Percentiles rank a stretch among this genome's conserved stretches.
phyloP scores from a whole-genome alignment of 768 basidiomycete genomes.

The Atractiella rhizophila region DNA sequence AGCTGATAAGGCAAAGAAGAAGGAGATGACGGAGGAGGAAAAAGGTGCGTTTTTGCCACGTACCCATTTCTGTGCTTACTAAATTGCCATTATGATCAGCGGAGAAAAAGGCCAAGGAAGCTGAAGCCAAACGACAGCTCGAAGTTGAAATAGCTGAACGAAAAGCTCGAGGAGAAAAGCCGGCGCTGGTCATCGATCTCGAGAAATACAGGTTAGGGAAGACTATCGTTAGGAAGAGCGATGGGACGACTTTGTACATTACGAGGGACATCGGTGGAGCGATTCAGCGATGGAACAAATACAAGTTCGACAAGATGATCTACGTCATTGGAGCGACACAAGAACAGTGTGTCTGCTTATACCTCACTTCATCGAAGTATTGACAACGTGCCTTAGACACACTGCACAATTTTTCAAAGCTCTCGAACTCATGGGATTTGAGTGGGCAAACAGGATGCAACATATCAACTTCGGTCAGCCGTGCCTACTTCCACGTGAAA shows the following conservation, averaged over 20 bases:
- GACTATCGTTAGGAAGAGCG: constrained; percentile 66
- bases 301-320: constrained; percentile 76
- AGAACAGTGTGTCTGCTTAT: neutral
- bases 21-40: no score
- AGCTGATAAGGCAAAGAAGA: no score
- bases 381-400: constrained; percentile 29
- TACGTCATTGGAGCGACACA: constrained; percentile 19
- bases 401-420: constrained; percentile 82
- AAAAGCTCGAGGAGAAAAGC: constrained; percentile 40
- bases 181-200: constrained; percentile 64
- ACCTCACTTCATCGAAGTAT: no score
- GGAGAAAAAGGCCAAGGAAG: no score
- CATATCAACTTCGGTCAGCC: constrained; percentile 77
- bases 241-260: constrained; percentile 18
- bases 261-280: constrained; percentile 70
- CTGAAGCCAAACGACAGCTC: no score
- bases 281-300: constrained; percentile 70
- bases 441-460: constrained; percentile 55
- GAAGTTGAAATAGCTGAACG: no score
- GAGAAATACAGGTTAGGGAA: constrained; percentile 77
- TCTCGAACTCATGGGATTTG: constrained; percentile 62
- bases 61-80: no score
- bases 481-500: no score
- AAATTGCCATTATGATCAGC: no score
- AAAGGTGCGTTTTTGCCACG: no score